Evolutionary conservation across 495 filamentous ascomycete genomes (phyloP), one percentile per base, ranked within the genome.

Genomic region (Aspergillus bertholletiae): DNA sequence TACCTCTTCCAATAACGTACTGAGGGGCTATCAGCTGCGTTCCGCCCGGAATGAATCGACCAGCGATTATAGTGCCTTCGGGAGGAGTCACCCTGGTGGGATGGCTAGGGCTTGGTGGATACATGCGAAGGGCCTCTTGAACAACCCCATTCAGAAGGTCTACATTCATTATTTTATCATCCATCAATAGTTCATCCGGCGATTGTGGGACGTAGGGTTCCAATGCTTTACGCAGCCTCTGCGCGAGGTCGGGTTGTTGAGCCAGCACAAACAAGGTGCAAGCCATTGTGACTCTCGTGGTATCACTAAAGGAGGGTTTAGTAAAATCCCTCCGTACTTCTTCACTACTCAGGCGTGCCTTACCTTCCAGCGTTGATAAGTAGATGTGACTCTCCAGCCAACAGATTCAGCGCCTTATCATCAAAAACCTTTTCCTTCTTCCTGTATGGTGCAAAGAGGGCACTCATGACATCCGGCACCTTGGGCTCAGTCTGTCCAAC

Each of bases 71-170:
- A 28, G 81, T 56, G 1, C 80, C 80, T 49, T 76, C 67, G 2
- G 69, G 69, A 0, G 78, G 75, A 0, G 74, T 77, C 9, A 62
- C 55, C 1, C 80, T 71, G 11, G 51, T 49, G 9, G 69, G 55
- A 7, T 62, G 70, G 9, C 60, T 66, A 0, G 70, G 67, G 0
- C 70, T 65, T 0, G 78, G 68, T 3, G 72, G 74, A 57, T 79
- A 69, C 24, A 84, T 62, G 3, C 80, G 63, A 35, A 83, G 55
- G 0, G 74, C 64, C 60, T 84, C 80, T 44, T 77, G 74, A 60
- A 83, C 81, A 30, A 78, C 62, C 12, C 65, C 69, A 41, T 79
- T 76, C 11, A 84, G 60, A 44, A 74, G 64, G 6, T 55, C 44
- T 9, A 66, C 51, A 44, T 59, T 50, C 24, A 67, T 58, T 28